Base-by-base conservation (phyloP, 495 filamentous ascomycete species). In the Geoglossum glabrum region DNA sequence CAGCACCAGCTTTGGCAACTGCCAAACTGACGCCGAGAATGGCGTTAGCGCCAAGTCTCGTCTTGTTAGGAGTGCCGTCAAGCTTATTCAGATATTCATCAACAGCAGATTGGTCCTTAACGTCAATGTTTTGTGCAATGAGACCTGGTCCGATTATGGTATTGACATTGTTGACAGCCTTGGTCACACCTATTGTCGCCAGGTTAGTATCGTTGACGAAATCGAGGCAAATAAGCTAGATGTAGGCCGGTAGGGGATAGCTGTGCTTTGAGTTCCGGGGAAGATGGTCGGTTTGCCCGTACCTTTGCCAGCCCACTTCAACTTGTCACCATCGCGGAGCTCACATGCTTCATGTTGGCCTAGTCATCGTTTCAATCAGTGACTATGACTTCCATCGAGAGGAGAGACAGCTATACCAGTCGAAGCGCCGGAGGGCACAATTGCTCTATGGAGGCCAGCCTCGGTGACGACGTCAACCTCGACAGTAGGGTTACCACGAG, bases 241-340 rank as follows among this genome's bases (percentile, higher is more conserved):
- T 4, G 23, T 4, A 21, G n/a, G 40, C n/a, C 13, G n/a, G 40
- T 5, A 21, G n/a, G 2, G n/a, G 19, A 46, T 46, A 40, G 28
- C 30, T 30, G 15, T 26, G 26, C 25, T 55, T 49, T 15, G 27
- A 56, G 7, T 34, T n/a, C n/a, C 23, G 17, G 17, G 36, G 38
- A 36, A 13, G n/a, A 21, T 45, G 28, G 36, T 31, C 1, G 59
- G 10, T 21, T 21, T 21, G 40, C 40, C 10, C 40, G 17, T 63
- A 75, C 89, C 90, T 80, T 96, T 96, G 69, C 93, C 93, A 65
- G 68, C 82, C 92, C 93, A 99, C 72, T 92, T 86, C 72, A 79
- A 74, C 82, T 96, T 96, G 77, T 97, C 92, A 69, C 89, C 90
- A 70, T 99, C 93, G 70, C 93, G 92, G 72, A 99, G 88, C 78